Conservation (phyloP, 495 filamentous ascomycete genomes). For the Echria macrotheca region DNA sequence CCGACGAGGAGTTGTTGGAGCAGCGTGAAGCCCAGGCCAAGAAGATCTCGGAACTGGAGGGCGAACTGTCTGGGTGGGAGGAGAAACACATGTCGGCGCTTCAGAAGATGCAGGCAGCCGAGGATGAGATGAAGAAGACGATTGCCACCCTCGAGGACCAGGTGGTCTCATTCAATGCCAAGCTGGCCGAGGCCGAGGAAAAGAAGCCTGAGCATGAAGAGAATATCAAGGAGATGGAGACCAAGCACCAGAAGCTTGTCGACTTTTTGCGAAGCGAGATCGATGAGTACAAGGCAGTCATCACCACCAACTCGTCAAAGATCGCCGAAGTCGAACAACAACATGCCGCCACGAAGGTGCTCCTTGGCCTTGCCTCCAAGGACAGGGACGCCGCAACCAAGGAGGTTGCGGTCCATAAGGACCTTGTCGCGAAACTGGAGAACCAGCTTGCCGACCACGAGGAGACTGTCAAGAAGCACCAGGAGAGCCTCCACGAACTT, state of each 20-base stretch:
- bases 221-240: conserved; percentile 30
- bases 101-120: conserved; percentile 65
- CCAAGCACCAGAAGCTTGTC: conserved; percentile 60
- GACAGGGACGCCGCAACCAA: conserved; percentile 40
- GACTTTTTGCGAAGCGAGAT: conserved; percentile 66
- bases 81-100: conserved; percentile 65
- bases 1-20: conserved; percentile 16
- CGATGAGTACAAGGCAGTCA: conserved; percentile 68
- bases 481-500: conserved; percentile 42
- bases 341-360: conserved; percentile 52
- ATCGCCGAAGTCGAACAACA: conserved; percentile 62
- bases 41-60: conserved; percentile 66
- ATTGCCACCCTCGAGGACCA: conserved; percentile 64
- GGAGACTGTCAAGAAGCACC: conserved; percentile 42
- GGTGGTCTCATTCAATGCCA: conserved; percentile 35
- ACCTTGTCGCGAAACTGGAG: conserved; percentile 53
- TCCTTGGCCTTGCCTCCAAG: conserved; percentile 48
- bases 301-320: conserved; percentile 56
- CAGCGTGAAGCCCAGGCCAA: conserved; percentile 46
- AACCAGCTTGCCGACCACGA: conserved; percentile 50
- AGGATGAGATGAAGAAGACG: conserved; percentile 64
- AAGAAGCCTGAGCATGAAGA: conserved; percentile 29
- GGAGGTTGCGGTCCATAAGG: conserved; percentile 46
- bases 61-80: conserved; percentile 71
- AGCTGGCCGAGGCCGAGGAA: conserved; percentile 30